These are phyloP conservation scores for Entomortierella chlamydospora DNA, from an alignment of 192 early-diverging fungal species.

Conservation along the genomic window DNA sequence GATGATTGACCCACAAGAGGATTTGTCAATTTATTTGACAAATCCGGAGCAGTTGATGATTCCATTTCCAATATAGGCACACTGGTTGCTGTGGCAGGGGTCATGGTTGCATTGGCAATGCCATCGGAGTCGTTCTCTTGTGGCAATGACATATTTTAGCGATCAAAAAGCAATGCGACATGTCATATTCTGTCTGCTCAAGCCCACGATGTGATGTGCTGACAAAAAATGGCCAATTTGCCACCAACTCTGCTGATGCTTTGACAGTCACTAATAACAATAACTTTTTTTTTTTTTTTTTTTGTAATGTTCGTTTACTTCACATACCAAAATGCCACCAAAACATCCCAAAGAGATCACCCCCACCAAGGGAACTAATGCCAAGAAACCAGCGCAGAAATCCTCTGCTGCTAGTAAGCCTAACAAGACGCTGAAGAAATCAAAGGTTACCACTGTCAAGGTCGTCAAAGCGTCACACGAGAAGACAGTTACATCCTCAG, in stretches of 20 bases:
- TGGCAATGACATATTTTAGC: not conserved
- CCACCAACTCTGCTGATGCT: too few species aligned
- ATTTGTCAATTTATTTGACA: not conserved
- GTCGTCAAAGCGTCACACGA: slow-evolving; percentile 17
- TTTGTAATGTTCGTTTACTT: not conserved
- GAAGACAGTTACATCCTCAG: slow-evolving; percentile 24
- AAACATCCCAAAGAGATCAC: slow-evolving; percentile 10
- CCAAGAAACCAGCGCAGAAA: not conserved
- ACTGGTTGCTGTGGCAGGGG: not conserved
- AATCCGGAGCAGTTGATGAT: not conserved
- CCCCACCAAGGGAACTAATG: not conserved
- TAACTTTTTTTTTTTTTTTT: slow-evolving; percentile 1
- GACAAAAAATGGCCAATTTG: too few species aligned
- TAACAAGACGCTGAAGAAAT: slow-evolving; percentile 7
- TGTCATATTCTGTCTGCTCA: too few species aligned
- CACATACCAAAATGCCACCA: slow-evolving; percentile 1
- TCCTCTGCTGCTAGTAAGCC: not conserved
- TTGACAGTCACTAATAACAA: not conserved
- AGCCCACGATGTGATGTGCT: too few species aligned
- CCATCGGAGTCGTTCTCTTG: not conserved
- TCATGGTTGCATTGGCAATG: slow-evolving; percentile 7
- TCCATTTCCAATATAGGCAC: not conserved
- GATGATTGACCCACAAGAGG: not conserved
- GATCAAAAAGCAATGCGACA: too few species aligned
- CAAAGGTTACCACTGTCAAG: slow-evolving; percentile 9